These are phyloP conservation scores for Diversispora epigaea DNA, from an alignment of 192 early-diverging fungal species.

Conservation along the genomic window DNA sequence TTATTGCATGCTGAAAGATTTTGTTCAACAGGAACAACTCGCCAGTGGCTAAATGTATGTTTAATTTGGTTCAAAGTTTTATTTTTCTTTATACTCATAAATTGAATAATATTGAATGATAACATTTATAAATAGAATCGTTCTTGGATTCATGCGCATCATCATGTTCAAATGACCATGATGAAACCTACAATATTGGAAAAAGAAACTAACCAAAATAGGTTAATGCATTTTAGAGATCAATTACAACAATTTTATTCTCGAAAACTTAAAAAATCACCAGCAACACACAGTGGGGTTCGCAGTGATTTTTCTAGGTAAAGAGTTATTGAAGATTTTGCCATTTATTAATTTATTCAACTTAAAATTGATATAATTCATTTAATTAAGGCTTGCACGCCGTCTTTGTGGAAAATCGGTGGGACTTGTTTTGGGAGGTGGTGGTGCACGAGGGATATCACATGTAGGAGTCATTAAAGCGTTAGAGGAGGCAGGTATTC, in stretches of 20 bases:
- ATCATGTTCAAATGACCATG: constrained; percentile 87
- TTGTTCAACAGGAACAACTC: constrained; percentile 80
- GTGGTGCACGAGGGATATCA: constrained; percentile 92
- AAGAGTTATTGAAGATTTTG: not conserved
- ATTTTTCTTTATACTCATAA: not conserved
- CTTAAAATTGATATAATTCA: not conserved
- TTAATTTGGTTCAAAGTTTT: not conserved
- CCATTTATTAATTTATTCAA: not conserved
- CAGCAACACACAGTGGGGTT: constrained; percentile 39
- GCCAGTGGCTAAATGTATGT: constrained; percentile 80
- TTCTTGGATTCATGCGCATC: constrained; percentile 94
- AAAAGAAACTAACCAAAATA: constrained; percentile 49
- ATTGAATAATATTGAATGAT: constrained; percentile 19
- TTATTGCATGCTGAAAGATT: constrained; percentile 78
- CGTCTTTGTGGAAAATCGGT: constrained; percentile 90
- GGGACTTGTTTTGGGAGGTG: constrained; percentile 93
- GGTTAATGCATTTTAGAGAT: constrained; percentile 62
- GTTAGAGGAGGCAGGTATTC: constrained; percentile 95
- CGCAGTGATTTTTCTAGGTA: constrained; percentile 53
- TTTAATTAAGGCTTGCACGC: constrained; percentile 80
- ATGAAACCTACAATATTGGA: constrained; percentile 39
- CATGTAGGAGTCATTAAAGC: constrained; percentile 92
- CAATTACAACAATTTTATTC: constrained; percentile 69
- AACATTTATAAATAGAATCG: constrained; percentile 49
- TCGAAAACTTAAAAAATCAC: constrained; percentile 39